These are phyloP conservation scores for Calonectria hawksworthii DNA, from an alignment of 2,329 filamentous ascomycete species.

Conservation along the genomic window DNA sequence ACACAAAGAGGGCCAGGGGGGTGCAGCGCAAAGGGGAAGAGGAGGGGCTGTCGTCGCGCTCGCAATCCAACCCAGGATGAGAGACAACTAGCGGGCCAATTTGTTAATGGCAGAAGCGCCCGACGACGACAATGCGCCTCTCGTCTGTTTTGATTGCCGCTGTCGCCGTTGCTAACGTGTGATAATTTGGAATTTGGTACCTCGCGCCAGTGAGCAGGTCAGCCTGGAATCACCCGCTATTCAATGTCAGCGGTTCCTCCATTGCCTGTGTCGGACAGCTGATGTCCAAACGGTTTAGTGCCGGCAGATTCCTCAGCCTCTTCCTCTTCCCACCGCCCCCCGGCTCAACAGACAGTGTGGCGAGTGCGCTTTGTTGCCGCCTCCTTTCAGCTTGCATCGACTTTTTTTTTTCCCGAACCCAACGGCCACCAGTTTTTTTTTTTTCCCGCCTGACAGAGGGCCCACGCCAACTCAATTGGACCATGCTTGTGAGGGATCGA, in stretches of 20 bases:
- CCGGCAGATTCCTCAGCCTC: constrained; percentile 39
- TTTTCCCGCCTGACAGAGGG: constrained; percentile 6
- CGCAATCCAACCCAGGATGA: constrained; percentile 13
- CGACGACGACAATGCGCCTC: constrained; percentile 17
- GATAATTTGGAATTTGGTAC: background rate
- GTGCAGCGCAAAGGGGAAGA: constrained; percentile 18
- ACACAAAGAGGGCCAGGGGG: constrained; percentile 12
- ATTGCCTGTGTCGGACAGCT: constrained; percentile 23
- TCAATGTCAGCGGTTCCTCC: constrained; percentile 17
- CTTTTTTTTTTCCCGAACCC: constrained; percentile 11
- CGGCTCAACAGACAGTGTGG: constrained; percentile 31
- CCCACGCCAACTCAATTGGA: constrained; percentile 6
- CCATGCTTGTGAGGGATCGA: background rate
- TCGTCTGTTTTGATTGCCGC: background rate
- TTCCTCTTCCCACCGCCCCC: constrained; percentile 25
- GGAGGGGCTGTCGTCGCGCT: constrained; percentile 17
- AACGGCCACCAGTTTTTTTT: constrained; percentile 13
- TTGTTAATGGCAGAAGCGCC: background rate
- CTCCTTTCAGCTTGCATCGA: constrained; percentile 8
- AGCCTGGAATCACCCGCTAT: constrained; percentile 5
- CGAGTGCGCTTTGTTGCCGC: constrained; percentile 20
- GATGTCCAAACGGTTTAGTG: constrained; percentile 43
- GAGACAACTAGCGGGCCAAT: background rate
- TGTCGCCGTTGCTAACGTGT: background rate
- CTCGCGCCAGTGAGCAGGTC: background rate